Conservation (phyloP, 2,329 filamentous ascomycete species). For the Pyrenochaeta sp. region DNA sequence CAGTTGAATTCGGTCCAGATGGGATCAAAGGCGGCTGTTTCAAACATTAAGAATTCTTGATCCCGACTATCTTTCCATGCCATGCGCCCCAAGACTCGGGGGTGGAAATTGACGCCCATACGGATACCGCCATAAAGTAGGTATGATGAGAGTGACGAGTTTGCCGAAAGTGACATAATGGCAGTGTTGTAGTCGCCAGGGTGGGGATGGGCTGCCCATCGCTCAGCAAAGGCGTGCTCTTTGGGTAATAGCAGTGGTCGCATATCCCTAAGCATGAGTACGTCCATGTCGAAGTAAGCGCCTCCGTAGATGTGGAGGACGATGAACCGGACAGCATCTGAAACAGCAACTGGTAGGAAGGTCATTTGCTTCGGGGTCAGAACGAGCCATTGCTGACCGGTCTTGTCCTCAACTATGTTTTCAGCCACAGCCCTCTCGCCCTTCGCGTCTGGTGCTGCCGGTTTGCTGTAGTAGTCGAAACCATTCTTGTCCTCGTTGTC, state of each 20-base stretch:
- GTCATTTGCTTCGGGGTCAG: conserved; percentile 65
- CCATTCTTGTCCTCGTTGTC: conserved; percentile 59
- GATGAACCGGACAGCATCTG: conserved; percentile 64
- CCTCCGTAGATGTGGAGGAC: conserved; percentile 64
- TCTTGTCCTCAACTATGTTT: conserved; percentile 59
- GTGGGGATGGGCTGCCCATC: conserved; percentile 62
- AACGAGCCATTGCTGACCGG: conserved; percentile 62
- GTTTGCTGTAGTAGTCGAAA: conserved; percentile 59
- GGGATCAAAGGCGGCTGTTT: conserved; percentile 65
- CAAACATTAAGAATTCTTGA: conserved; percentile 64
- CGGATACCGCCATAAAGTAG: conserved; percentile 64
- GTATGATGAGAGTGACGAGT: conserved; percentile 64
- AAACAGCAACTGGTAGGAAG: conserved; percentile 66
- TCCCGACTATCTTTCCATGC: conserved; percentile 64
- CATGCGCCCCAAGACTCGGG: conserved; percentile 64
- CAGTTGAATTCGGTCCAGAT: conserved; percentile 67
- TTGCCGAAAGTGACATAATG: conserved; percentile 65
- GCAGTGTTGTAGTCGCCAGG: conserved; percentile 67
- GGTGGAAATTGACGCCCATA: conserved; percentile 67
- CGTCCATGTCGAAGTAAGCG: conserved; percentile 65
- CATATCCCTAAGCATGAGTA: conserved; percentile 64
- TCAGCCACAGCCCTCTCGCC: conserved; percentile 58
- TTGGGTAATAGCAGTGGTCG: conserved; percentile 61
- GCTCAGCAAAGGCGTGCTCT: conserved; percentile 63
- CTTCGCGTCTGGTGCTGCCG: conserved; percentile 53